Conservation (phyloP, 2,329 filamentous ascomycete species). For the Coniochaeta hoffmannii region DNA sequence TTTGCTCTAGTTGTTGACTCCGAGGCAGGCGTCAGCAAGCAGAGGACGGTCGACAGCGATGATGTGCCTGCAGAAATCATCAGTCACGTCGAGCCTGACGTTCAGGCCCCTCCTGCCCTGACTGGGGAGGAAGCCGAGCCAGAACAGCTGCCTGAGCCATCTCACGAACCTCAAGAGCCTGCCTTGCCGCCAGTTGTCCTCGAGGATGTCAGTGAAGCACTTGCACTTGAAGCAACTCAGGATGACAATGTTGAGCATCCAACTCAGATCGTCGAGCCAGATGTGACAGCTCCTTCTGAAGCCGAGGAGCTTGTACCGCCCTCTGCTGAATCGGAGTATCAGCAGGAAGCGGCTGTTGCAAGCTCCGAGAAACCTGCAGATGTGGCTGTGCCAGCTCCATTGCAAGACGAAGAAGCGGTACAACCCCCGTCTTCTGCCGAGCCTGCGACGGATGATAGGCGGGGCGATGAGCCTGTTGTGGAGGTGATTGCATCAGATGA, state of each 20-base stretch:
- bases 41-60: neutral
- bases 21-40: neutral
- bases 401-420: neutral
- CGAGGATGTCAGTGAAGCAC: slow-evolving; percentile 1
- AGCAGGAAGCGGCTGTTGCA: neutral
- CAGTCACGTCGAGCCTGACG: neutral
- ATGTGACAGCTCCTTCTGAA: neutral
- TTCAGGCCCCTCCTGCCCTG: neutral
- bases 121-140: neutral
- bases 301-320: neutral
- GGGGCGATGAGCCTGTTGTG: neutral
- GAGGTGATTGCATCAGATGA: neutral
- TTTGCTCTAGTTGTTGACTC: neutral
- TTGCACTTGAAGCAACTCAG: neutral
- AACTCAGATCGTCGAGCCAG: neutral
- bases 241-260: neutral
- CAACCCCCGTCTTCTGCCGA: neutral
- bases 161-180: slow-evolving; percentile 2
- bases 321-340: neutral
- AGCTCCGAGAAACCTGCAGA: neutral
- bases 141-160: neutral
- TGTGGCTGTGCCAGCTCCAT: neutral
- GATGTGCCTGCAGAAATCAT: neutral
- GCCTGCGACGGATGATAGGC: neutral
- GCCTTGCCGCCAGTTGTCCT: neutral